Percentiles rank a stretch among this genome's conserved stretches.
Evolutionary conservation across 2,329 filamentous ascomycete genomes (phyloP).

Genomic region (Huntiella omanensis): DNA sequence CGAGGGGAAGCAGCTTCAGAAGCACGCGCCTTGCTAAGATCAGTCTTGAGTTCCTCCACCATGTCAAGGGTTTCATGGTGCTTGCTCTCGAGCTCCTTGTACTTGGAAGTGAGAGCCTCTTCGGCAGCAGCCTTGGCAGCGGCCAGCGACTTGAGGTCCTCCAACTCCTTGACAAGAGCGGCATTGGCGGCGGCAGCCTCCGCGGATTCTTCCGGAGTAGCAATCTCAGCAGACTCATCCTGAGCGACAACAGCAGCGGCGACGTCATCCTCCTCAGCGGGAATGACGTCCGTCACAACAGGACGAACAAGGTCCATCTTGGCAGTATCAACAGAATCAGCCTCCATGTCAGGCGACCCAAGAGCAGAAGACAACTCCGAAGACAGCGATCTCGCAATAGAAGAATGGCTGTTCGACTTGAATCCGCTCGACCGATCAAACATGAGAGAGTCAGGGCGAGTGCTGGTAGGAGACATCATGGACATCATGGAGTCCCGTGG

Average conservation of each 20-base stretch:
- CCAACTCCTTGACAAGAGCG: slow-evolving; percentile 43
- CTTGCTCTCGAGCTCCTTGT: slow-evolving; percentile 63
- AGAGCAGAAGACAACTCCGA: slow-evolving; percentile 82
- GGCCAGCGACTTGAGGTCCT: slow-evolving; percentile 50
- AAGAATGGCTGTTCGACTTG: slow-evolving; percentile 50
- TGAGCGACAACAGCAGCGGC: not conserved
- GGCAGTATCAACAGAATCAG: slow-evolving; percentile 23
- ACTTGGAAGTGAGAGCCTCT: slow-evolving; percentile 53
- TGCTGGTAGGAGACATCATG: slow-evolving; percentile 27
- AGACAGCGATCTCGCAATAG: slow-evolving; percentile 68
- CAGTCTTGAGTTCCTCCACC: slow-evolving; percentile 78
- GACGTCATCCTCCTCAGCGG: slow-evolving; percentile 4
- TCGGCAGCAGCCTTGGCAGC: slow-evolving; percentile 62
- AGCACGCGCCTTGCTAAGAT: slow-evolving; percentile 59
- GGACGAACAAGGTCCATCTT: slow-evolving; percentile 19
- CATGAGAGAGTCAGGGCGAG: slow-evolving; percentile 66
- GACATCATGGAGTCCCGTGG: slow-evolving; percentile 39
- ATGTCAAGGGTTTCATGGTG: slow-evolving; percentile 69
- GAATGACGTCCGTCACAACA: slow-evolving; percentile 7
- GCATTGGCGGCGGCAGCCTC: slow-evolving; percentile 17
- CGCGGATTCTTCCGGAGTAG: not conserved
- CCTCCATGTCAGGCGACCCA: slow-evolving; percentile 50
- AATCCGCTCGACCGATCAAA: slow-evolving; percentile 55
- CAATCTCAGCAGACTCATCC: not conserved
- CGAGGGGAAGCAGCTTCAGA: slow-evolving; percentile 41